Percentiles rank a stretch among this genome's conserved stretches.
These are phyloP conservation scores for Digitaria exilis DNA, from an alignment of 202 grass and related monocot genomes.

Conservation along the genomic window DNA sequence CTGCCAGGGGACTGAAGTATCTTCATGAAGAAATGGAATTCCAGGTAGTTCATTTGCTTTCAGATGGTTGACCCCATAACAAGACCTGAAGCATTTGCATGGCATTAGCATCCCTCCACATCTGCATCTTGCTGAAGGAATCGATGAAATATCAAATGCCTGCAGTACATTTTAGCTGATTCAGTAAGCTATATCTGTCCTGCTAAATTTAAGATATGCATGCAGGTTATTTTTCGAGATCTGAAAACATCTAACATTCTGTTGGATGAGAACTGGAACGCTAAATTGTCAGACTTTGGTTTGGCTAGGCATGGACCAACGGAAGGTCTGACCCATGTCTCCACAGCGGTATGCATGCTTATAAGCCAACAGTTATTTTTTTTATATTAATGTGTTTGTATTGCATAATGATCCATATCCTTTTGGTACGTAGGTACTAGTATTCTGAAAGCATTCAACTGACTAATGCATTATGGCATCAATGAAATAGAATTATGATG, in stretches of 20 bases:
- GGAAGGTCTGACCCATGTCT: constrained; percentile 94
- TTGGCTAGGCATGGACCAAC: constrained; percentile 96
- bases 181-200: neutral
- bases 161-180: constrained; percentile 5
- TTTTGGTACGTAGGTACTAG: neutral
- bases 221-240: constrained; percentile 97
- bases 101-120: constrained; percentile 1
- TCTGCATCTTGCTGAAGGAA: constrained; percentile 6
- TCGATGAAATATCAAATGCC: neutral
- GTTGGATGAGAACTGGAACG: constrained; percentile 89
- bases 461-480: neutral
- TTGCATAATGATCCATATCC: neutral
- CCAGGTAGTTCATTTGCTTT: constrained; percentile 66
- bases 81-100: neutral
- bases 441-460: neutral
- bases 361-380: neutral
- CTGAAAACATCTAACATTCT: constrained; percentile 97
- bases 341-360: constrained; percentile 74
- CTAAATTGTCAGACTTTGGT: constrained; percentile 97
- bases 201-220: constrained; percentile 35
- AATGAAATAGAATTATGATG: neutral
- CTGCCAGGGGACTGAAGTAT: constrained; percentile 81
- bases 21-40: constrained; percentile 99
- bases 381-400: neutral
- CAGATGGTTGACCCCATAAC: neutral